Percentiles rank a stretch among this genome's conserved stretches.
phyloP scores from a whole-genome alignment of 208 protist genomes.

The Trypanosoma mega region DNA sequence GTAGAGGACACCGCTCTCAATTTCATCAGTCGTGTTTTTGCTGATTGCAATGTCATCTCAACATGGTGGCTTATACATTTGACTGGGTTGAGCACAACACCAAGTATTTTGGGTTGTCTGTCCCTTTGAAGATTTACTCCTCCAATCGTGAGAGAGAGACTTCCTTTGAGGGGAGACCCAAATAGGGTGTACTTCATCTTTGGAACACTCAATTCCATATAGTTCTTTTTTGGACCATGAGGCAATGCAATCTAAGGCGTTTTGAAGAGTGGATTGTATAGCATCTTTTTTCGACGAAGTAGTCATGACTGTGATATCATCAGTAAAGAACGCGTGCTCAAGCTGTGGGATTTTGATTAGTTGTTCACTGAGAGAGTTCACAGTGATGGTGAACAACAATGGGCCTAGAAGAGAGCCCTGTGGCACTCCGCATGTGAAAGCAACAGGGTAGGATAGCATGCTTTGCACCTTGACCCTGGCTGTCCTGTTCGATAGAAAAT shows the following conservation, averaged over 20 bases:
- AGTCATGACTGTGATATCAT: not conserved
- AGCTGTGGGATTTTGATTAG: no score
- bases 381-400: no score
- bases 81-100: not conserved
- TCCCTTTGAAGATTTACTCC: not conserved
- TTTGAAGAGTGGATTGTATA: not conserved
- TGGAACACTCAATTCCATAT: not conserved
- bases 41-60: not conserved
- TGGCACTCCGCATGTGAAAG: no score
- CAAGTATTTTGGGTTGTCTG: not conserved
- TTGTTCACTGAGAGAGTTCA: no score
- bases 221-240: not conserved
- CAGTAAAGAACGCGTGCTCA: no score
- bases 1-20: not conserved
- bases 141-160: not conserved
- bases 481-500: no score
- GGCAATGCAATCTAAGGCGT: not conserved
- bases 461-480: no score
- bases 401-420: no score
- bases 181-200: not conserved
- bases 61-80: not conserved
- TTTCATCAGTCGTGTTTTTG: not conserved
- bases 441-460: no score
- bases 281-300: not conserved
- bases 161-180: not conserved